Evolutionary conservation across 2,329 filamentous ascomycete genomes (phyloP).

Genomic region (Colletotrichum sp.): DNA sequence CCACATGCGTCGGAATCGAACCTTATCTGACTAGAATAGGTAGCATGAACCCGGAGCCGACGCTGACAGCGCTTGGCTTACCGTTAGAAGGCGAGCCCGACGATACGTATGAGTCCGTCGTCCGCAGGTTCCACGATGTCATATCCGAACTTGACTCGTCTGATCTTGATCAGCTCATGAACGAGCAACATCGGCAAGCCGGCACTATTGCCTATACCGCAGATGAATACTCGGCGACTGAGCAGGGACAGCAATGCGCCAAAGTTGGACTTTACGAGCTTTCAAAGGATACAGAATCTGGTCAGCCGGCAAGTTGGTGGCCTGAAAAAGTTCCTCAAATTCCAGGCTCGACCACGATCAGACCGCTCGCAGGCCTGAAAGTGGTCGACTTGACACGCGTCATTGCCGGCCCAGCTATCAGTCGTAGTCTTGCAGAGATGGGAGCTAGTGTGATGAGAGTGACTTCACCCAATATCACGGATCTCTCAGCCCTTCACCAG

Average conservation of each 20-base stretch:
- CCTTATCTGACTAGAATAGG: not conserved
- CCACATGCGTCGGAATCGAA: not conserved
- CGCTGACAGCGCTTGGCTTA: slow-evolving; percentile 19
- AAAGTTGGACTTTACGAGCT: slow-evolving; percentile 24
- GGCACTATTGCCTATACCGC: slow-evolving; percentile 30
- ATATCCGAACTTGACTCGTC: slow-evolving; percentile 22
- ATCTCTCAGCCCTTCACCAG: slow-evolving; percentile 42
- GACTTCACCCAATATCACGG: slow-evolving; percentile 40
- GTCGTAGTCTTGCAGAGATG: slow-evolving; percentile 44
- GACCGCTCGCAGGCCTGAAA: slow-evolving; percentile 53
- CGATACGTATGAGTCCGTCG: slow-evolving; percentile 23
- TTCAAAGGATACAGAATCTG: slow-evolving; percentile 2
- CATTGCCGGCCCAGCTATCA: slow-evolving; percentile 52
- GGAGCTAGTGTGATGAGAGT: slow-evolving; percentile 53
- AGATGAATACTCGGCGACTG: slow-evolving; percentile 27
- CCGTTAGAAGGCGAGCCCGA: slow-evolving; percentile 14
- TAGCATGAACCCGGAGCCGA: slow-evolving; percentile 21
- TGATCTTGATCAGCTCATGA: slow-evolving; percentile 24
- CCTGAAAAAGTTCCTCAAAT: slow-evolving; percentile 10
- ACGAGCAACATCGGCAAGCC: slow-evolving; percentile 27
- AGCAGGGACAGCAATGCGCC: slow-evolving; percentile 28
- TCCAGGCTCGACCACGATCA: slow-evolving; percentile 30
- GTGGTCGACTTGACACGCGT: slow-evolving; percentile 52
- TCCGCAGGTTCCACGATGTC: not conserved
- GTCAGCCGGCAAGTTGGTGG: slow-evolving; percentile 45